These are phyloP conservation scores for Solanum dulcamara DNA, from an alignment of 257 asterid genomes.

Conservation along the genomic window DNA sequence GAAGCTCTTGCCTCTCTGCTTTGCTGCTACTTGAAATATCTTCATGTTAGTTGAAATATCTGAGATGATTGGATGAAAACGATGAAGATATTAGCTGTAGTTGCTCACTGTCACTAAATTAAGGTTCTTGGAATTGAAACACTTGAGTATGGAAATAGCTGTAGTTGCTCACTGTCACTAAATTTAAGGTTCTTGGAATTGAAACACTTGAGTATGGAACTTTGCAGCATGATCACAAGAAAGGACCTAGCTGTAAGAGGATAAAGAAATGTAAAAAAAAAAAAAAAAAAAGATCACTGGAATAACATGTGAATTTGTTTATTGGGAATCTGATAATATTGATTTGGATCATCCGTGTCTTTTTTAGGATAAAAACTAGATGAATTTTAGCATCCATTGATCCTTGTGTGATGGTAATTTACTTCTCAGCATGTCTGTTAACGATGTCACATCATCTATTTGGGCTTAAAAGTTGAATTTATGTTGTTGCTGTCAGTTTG, in stretches of 20 bases:
- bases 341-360: not conserved
- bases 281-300: not conserved
- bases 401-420: not conserved
- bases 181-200: not conserved
- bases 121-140: not conserved
- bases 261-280: not conserved
- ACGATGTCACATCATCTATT: not conserved
- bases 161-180: not conserved
- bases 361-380: not conserved
- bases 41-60: not conserved
- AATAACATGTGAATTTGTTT: not conserved
- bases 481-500: not conserved
- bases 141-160: not conserved
- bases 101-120: not conserved
- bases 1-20: not conserved
- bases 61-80: not conserved
- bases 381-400: not conserved
- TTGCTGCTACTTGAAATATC: not conserved
- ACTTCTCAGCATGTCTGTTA: not conserved
- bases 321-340: not conserved
- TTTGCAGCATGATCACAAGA: not conserved
- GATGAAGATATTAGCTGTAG: not conserved
- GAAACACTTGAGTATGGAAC: not conserved
- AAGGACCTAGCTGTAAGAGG: not conserved
- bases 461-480: not conserved